Evolutionary conservation across 805 yeast genomes (phyloP), one percentile per base, ranked within the genome.

Genomic region (Yarrowia phangngaensis): DNA sequence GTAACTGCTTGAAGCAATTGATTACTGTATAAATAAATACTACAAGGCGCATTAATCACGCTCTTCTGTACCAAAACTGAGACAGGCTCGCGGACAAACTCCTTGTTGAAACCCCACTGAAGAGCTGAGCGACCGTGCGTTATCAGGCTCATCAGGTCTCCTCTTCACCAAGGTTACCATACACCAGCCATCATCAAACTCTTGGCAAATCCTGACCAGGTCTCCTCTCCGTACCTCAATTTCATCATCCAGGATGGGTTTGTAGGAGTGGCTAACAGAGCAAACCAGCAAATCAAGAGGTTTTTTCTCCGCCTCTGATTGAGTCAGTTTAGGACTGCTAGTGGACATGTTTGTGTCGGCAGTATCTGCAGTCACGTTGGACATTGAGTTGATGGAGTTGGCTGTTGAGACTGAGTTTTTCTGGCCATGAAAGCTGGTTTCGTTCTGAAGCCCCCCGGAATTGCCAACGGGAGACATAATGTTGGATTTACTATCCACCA

Each of bases 171-270:
- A 35, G 48, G 48, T 40, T 27, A 63, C 95, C 33, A 82, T 81
- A 90, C 97, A 89, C 97, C 97, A 89, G 51, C 90, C 95, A 64
- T 89, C 97, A 43, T 82, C 89, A 9, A 95, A 86, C 59, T 77
- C 79, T 63, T 85, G 87, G 52, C 84, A 67, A 16, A 89, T 70
- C 57, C 84, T 80, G 51, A 89, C 72, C 36, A 84, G 59, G 62
- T 89, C 96, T 54, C 78, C 78, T 53, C 79, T 81, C 14, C 70
- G 63, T 15, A 89, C 65, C 13, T 78, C 68, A 56, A 89, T 70
- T 67, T 89, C 97, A 63, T 88, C 95, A 4, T 77, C 81, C n/a
- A 87, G 78, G 59, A 81, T 86, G 5, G 95, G 88, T 47, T 67
- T 71, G 64, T 87, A 88, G 56, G 76, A 79, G 60, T 77, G 82